Evolutionary conservation across 2,329 filamentous ascomycete species (phyloP).

Genomic region (Microdochium paspali): DNA sequence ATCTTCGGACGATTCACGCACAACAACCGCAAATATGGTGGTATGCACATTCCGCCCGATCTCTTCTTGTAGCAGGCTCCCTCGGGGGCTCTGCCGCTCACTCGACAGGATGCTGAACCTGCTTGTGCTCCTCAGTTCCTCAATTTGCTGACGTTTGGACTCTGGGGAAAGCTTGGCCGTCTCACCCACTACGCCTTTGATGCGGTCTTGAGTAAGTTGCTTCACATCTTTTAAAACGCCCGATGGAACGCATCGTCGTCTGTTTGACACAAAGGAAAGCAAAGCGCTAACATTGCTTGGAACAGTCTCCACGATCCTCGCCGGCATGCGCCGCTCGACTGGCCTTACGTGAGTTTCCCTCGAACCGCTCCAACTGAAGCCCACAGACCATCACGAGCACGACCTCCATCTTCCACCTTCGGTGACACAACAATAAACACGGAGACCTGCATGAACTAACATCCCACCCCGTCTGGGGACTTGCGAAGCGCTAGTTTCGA

Average conservation of each 20-base stretch:
- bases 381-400: slow-evolving; percentile 1
- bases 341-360: slow-evolving; percentile 78
- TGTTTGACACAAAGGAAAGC: slow-evolving; percentile 12
- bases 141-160: slow-evolving; percentile 59
- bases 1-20: background rate
- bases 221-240: slow-evolving; percentile 3
- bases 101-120: slow-evolving; percentile 29
- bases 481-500: slow-evolving; percentile 66
- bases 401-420: background rate
- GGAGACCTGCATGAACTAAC: slow-evolving; percentile 27
- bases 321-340: slow-evolving; percentile 94
- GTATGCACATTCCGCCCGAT: background rate
- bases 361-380: slow-evolving; percentile 1
- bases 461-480: slow-evolving; percentile 23
- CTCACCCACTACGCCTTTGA: slow-evolving; percentile 94
- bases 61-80: background rate
- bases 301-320: slow-evolving; percentile 86
- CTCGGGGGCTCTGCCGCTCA: background rate
- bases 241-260: background rate
- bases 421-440: background rate
- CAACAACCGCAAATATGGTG: slow-evolving; percentile 1
- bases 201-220: slow-evolving; percentile 71
- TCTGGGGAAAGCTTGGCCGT: slow-evolving; percentile 76
- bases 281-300: slow-evolving; percentile 8
- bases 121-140: slow-evolving; percentile 38